These are phyloP conservation scores for Emmonsia crescens DNA, from an alignment of 2,329 filamentous ascomycete genomes.

Conservation along the genomic window DNA sequence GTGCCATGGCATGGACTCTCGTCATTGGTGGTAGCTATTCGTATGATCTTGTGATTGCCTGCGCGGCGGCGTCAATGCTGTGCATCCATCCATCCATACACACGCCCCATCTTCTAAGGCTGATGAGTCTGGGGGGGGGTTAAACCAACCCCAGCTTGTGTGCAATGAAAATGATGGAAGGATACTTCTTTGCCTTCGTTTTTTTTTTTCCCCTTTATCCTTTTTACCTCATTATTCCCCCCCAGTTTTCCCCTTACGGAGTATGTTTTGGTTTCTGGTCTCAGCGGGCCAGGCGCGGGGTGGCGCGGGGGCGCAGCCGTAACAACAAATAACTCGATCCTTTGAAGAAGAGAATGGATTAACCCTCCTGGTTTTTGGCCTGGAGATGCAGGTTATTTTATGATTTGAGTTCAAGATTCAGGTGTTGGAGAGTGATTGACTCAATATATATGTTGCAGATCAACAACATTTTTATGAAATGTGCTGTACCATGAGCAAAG, in stretches of 20 bases:
- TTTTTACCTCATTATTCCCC: background rate
- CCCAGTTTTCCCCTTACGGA: background rate
- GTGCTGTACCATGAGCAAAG: background rate
- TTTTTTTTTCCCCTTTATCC: background rate
- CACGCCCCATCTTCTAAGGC: background rate
- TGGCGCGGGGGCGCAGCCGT: too few species aligned
- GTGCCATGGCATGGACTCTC: background rate
- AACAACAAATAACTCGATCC: background rate
- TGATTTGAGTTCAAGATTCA: background rate
- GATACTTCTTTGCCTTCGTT: background rate
- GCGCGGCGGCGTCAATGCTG: background rate
- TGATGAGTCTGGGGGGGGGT: background rate
- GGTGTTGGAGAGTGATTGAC: background rate
- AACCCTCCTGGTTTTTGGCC: background rate
- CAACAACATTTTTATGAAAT: background rate
- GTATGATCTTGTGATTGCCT: background rate
- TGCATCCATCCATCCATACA: background rate
- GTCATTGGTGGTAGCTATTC: background rate
- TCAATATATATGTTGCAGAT: background rate
- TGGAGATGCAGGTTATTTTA: background rate
- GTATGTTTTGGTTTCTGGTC: background rate
- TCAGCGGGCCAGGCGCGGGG: background rate
- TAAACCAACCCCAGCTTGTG: background rate
- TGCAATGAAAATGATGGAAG: background rate
- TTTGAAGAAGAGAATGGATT: background rate